Conservation (phyloP, 768 basidiomycete species). For the Boletus pseudopeckii region DNA sequence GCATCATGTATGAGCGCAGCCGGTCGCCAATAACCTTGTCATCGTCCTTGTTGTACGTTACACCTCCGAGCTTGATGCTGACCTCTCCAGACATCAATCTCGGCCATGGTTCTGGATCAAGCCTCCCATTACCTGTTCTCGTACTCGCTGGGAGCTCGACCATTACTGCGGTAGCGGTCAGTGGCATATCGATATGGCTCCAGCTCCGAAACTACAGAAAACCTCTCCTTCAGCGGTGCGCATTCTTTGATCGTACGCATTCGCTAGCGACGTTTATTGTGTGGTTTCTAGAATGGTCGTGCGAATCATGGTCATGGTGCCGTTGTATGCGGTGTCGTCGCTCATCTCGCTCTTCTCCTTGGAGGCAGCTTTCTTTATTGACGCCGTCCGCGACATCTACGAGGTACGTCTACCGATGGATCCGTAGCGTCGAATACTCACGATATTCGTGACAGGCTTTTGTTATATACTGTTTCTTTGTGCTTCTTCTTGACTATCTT, state of each 20-base stretch:
- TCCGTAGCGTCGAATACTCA: not conserved
- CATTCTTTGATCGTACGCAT: not conserved
- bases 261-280: slow-evolving; percentile 4
- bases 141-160: slow-evolving; percentile 61
- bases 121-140: slow-evolving; percentile 55
- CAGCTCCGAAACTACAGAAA: slow-evolving; percentile 88
- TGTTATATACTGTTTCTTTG: slow-evolving; percentile 92
- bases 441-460: slow-evolving; percentile 56
- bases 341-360: slow-evolving; percentile 91
- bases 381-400: slow-evolving; percentile 91
- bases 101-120: slow-evolving; percentile 55
- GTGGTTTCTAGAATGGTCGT: slow-evolving; percentile 67
- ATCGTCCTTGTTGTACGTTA: not conserved
- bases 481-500: slow-evolving; percentile 74
- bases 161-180: slow-evolving; percentile 66
- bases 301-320: slow-evolving; percentile 96
- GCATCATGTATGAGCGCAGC: not conserved
- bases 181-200: slow-evolving; percentile 69
- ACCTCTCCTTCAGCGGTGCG: slow-evolving; percentile 72
- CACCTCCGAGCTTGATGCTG: slow-evolving; percentile 3
- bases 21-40: not conserved
- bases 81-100: slow-evolving; percentile 16
- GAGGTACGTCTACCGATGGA: slow-evolving; percentile 56
- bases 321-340: slow-evolving; percentile 87
- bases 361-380: slow-evolving; percentile 94